Evolutionary conservation across 2,329 filamentous ascomycete species (phyloP), one percentile per base, ranked within the genome.

Genomic region (Xylaria sp.): DNA sequence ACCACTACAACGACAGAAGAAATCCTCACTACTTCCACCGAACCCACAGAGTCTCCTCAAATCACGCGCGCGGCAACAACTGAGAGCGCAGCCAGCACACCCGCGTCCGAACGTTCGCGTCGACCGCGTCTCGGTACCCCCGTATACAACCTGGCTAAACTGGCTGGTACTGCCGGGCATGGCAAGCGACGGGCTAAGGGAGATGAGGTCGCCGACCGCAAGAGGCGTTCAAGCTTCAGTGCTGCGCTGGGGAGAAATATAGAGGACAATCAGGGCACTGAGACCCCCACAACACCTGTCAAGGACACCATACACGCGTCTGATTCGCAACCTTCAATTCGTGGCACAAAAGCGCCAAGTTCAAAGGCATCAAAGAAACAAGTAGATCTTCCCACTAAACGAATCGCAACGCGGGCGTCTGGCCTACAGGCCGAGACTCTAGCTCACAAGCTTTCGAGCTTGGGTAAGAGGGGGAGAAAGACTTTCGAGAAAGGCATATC

Each of bases 141-240:
- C 13, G 86, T 89, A 17, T 93, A 93, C 80, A 93, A 93, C 74
- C 80, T 91, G 17, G 84, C 88, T 71, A 85, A 87, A 73, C 82
- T 92, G 60, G 86, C 84, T 66, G 89, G 89, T 72, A 91, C 88
- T 57, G 84, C 86, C 33, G 83, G 86, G 51, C 89, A 91, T 72
- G 88, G 85, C 59, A 87, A 85, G 73, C 85, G 81, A 80, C 84
- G 81, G 79, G 78, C 84, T 53, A 87, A 86, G 54, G 84, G 86
- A 67, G 85, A 88, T 70, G 73, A 78, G 31, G 81, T 84, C 11
- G 76, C 79, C 38, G 79, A 83, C 46, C 81, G 82, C 68, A 81
- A 82, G 60, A 83, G 85, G 68, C 81, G 83, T 65, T 84, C 83
- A 31, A 80, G 84, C 48, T 83, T 83, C 2, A 83, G 81, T 36